Percentiles rank a stretch among this genome's conserved stretches.
These are phyloP conservation scores for Prunus dulcis DNA, from an alignment of 306 rosid species.

Conservation along the genomic window DNA sequence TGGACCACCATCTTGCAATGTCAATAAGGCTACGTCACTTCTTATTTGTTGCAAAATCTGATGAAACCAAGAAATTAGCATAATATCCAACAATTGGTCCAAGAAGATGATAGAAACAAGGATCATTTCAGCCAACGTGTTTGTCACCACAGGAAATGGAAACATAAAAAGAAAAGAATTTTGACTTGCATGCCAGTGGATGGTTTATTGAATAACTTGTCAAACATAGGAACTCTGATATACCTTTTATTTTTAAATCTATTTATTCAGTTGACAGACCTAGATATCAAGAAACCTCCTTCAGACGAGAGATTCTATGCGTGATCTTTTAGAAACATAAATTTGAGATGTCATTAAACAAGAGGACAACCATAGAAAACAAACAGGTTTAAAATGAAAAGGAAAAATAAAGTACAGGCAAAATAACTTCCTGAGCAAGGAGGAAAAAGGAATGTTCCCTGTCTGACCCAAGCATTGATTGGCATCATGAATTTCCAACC, in stretches of 20 bases:
- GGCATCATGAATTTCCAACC: background rate
- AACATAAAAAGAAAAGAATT: background rate
- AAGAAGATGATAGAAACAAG: background rate
- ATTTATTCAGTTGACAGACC: background rate
- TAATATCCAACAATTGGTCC: conserved; percentile 12
- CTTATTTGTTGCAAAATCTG: conserved; percentile 96
- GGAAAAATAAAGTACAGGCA: background rate
- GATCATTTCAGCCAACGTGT: background rate
- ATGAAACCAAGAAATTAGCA: conserved; percentile 16
- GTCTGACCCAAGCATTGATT: background rate
- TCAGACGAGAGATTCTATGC: background rate
- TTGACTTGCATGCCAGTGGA: background rate
- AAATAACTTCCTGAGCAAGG: background rate
- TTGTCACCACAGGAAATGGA: background rate
- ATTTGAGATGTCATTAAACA: background rate
- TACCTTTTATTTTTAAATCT: background rate
- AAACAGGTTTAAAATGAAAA: background rate
- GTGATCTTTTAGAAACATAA: background rate
- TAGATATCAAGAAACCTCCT: background rate
- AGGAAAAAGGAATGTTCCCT: background rate
- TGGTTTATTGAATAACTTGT: background rate
- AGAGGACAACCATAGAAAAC: background rate
- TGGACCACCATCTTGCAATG: conserved; percentile 74
- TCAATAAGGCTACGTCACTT: conserved; percentile 72
- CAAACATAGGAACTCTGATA: too few relatives aligned